phyloP scores from a whole-genome alignment of 139 green algal species.

The Chlamydomonas sp. region DNA sequence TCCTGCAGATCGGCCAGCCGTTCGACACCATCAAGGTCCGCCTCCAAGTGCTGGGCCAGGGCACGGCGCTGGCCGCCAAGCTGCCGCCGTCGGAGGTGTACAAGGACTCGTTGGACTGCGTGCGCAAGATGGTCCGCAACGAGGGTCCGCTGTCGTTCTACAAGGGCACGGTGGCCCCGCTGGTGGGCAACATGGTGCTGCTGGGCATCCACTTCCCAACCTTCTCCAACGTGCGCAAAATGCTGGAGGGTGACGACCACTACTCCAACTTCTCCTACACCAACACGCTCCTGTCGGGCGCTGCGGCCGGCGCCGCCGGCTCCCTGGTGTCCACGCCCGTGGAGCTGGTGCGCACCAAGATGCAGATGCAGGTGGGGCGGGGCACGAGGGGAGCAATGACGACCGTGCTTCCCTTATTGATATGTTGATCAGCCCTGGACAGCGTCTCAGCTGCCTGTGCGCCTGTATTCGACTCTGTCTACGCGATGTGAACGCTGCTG shows the following conservation, averaged over 20 bases:
- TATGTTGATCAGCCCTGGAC: too few species aligned
- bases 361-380: constrained; percentile 45
- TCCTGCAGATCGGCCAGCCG: constrained; percentile 43
- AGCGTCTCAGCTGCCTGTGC: too few species aligned
- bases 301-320: constrained; percentile 44
- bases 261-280: constrained; percentile 20
- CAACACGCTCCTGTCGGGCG: constrained; percentile 48
- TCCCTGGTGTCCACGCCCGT: constrained; percentile 43
- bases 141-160: constrained; percentile 49
- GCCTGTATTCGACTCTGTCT: too few species aligned
- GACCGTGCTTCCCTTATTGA: too few species aligned
- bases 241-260: constrained; percentile 32
- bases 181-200: constrained; percentile 59
- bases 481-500: too few species aligned
- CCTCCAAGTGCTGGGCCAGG: constrained; percentile 53
- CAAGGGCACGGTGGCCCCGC: constrained; percentile 50
- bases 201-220: constrained; percentile 58
- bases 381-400: too few species aligned
- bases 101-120: constrained; percentile 49
- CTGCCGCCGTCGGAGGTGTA: constrained; percentile 51
- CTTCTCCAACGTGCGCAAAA: constrained; percentile 37
- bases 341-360: constrained; percentile 57
- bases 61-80: constrained; percentile 45
- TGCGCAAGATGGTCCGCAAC: constrained; percentile 52
- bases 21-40: constrained; percentile 59